Evolutionary conservation across 176 grass and related monocot species (phyloP), one percentile per base, ranked within the genome.

Genomic region (Carex myosuroides): DNA sequence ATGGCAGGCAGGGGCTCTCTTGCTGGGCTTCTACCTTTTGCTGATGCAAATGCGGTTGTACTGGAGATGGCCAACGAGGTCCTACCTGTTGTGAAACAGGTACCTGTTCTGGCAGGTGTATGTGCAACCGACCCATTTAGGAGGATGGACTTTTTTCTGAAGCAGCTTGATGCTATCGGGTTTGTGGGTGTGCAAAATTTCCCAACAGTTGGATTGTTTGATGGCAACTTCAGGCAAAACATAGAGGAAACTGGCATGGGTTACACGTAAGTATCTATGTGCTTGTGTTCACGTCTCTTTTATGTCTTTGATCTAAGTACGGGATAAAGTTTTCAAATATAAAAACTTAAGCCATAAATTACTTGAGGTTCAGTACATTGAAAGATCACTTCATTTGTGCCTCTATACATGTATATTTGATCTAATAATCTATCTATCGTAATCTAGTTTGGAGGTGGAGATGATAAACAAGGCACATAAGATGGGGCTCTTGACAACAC

Each of bases 231-330:
- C 85, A 88, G 92, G 57, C 84, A 93, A 65, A 98, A 98, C 80
- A 80, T 98, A 83, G 95, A 98, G 86, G 95, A 98, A 91, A 98
- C 95, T 84, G 92, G 95, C 88, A 94, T 98, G 92, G 95, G 95
- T 13, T 98, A 98, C 88, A 88, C 88, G 95, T 98, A 90, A 69
- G 75, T 78, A 64, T 26, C 8, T 33, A 13, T 80, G 21, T 53
- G 21, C 3, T 14, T 0, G 4, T 4, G 17, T 42, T 3, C 50
- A 9, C 3, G 4, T 73, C 18, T 22, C 18, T 76, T 22, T 55
- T 55, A 33, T 77, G 73, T 2, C 24, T 77, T 17, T 56, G 50
- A 56, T 17, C 46, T 6, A 76, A 55, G 72, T 30, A 55, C 20
- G 1, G 60, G 21, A 75, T 55, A 12, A 76, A 54, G 46, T 76